Evolutionary conservation across 2,329 filamentous ascomycete species (phyloP), one percentile per base, ranked within the genome.

Genomic region (Orbilia brochopaga): DNA sequence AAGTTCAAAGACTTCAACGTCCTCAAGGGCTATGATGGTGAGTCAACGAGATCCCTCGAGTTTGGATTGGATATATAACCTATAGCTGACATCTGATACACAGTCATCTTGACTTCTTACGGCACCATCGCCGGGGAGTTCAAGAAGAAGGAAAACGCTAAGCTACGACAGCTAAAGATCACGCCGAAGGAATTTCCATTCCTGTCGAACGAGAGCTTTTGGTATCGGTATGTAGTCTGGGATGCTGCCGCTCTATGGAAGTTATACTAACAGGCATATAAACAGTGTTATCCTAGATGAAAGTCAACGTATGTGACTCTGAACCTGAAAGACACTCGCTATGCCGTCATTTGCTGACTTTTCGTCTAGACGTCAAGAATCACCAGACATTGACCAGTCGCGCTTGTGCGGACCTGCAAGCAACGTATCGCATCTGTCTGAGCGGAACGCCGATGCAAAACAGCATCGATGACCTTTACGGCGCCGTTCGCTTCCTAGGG

Each of bases 361-460:
- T 6, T 35, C 15, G 13, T n/a, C 1, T 27, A 69, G 88, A 84
- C 77, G 90, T 93, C 81, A 93, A 93, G 81, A 93, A 92, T 76
- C 84, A 84, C 65, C 82, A 81, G 44, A 88, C 89, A 0, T 84
- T 86, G 73, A 80, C 83, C 3, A 85, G 88, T 1, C 82, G 83
- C 73, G 89, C 86, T 2, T 85, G 85, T 30, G 85, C 82, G 74
- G 78, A 80, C 10, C 79, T 94, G 15, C 80, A 84, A 69, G 82
- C 88, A 13, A 82, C 81, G 37, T 85, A 89, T 77, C 84, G 90
- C 53, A 87, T 90, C 81, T 91, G 88, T 77, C 84, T 93, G 78
- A 91, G 88, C 1, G 90, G 90, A 24, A 94, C 90, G 0, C 90
- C 90, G 0, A 92, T 93, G 89, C 94, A 94, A 89, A 96, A 96